Percentiles rank a stretch among this genome's conserved stretches.
Conservation (phyloP, 2,329 filamentous ascomycete genomes). For the Botryosphaeria dothidea region DNA sequence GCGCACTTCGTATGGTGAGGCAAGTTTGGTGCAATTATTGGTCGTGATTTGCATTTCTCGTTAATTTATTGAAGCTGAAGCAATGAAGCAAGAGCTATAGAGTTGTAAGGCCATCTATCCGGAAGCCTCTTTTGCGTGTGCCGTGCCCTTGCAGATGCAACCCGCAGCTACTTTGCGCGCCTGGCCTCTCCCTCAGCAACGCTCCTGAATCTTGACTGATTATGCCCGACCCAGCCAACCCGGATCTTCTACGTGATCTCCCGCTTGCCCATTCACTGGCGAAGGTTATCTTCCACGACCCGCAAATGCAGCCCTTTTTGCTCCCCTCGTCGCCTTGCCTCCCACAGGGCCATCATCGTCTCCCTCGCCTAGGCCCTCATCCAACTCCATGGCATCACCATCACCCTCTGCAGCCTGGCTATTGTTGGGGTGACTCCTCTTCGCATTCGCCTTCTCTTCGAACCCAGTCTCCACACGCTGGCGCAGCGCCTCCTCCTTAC, state of each 20-base stretch:
- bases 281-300: constrained; percentile 1
- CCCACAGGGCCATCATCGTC: constrained; percentile 25
- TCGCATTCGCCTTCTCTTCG: constrained; percentile 11
- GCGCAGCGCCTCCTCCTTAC: constrained; percentile 11
- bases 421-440: constrained; percentile 1
- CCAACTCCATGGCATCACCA: constrained; percentile 40
- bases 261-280: too few relatives aligned
- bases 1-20: too few relatives aligned
- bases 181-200: not conserved
- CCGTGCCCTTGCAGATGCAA: not conserved
- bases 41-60: not conserved
- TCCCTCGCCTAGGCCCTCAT: constrained; percentile 25
- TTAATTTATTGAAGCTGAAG: not conserved
- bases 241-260: too few relatives aligned
- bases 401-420: constrained; percentile 27
- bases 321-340: constrained; percentile 3
- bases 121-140: not conserved
- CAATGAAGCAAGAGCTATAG: not conserved
- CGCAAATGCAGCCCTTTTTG: not conserved
- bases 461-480: not conserved
- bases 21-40: too few relatives aligned
- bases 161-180: not conserved
- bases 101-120: not conserved
- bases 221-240: too few relatives aligned
- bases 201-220: too few relatives aligned